Base-by-base conservation (phyloP, 257 asterid species). In the Striga asiatica region DNA sequence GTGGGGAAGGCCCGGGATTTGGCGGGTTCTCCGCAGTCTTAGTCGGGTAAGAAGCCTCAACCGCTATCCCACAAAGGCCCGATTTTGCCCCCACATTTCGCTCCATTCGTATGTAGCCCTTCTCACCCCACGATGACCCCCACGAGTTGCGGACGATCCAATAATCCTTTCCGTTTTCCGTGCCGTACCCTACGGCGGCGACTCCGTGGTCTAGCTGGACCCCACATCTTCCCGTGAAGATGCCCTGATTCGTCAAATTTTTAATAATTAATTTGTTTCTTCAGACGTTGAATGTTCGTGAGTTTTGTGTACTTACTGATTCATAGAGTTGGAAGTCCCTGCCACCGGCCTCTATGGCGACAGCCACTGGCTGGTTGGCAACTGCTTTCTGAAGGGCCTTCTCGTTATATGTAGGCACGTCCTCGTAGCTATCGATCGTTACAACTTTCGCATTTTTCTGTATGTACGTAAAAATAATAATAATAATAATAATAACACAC, bases 271-370 rank as follows among this genome's bases (percentile, higher is more conserved):
- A n/a, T n/a, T n/a, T n/a, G n/a, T n/a, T n/a, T n/a, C n/a, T n/a
- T n/a, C n/a, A n/a, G n/a, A n/a, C n/a, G n/a, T n/a, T n/a, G n/a
- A n/a, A n/a, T n/a, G n/a, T n/a, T n/a, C n/a, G n/a, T n/a, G n/a
- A n/a, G n/a, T n/a, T n/a, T n/a, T n/a, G n/a, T n/a, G n/a, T n/a
- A 64, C 71, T 68, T 66, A 82, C 92, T 18, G 78, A 72, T 9
- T 54, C 58, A 62, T 85, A 85, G 32, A 75, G 77, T 64, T 82
- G 93, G 72, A 85, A 81, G 66, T 79, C 95, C 39, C 72, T 51
- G 21, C 93, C 80, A 49, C 86, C 80, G n/a, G 64, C 95, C 74
- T 82, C 95, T 47, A 85, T 72, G 49, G 95, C 93, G 66, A 85
- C 72, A 16, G 82, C 73, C 4, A 84, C 24, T 0, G 85, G 84